These are phyloP conservation scores for Clonostachys rhizophaga DNA, from an alignment of 2,329 filamentous ascomycete genomes.

Conservation along the genomic window DNA sequence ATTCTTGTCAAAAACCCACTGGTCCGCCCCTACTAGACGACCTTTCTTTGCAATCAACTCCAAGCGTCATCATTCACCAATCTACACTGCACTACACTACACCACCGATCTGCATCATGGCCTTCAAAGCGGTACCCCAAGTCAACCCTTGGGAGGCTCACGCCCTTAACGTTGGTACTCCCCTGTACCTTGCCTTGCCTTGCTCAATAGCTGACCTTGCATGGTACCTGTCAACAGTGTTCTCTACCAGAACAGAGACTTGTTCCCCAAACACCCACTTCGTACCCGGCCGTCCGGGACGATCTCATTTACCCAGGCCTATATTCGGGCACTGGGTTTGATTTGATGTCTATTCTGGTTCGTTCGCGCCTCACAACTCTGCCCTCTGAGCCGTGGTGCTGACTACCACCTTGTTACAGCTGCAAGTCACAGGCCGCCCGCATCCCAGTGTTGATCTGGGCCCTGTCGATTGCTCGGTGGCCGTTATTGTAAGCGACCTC, in stretches of 20 bases:
- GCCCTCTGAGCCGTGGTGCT: background rate
- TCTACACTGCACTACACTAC: background rate
- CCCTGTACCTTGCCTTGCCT: background rate
- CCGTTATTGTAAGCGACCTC: slow-evolving; percentile 78
- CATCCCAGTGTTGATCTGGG: slow-evolving; percentile 77
- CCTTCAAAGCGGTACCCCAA: slow-evolving; percentile 6
- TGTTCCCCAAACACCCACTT: background rate
- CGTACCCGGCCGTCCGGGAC: slow-evolving; percentile 21
- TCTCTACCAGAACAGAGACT: background rate
- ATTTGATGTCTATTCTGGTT: slow-evolving; percentile 52
- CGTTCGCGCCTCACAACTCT: slow-evolving; percentile 11
- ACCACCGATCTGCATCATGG: slow-evolving; percentile 1
- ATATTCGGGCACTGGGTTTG: slow-evolving; percentile 49
- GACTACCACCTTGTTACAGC: slow-evolving; percentile 20
- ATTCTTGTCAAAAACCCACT: no score
- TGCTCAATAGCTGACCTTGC: background rate
- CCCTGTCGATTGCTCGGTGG: slow-evolving; percentile 77
- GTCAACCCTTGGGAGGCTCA: slow-evolving; percentile 27
- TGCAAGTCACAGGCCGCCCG: slow-evolving; percentile 63
- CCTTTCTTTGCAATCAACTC: background rate
- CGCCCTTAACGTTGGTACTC: slow-evolving; percentile 24
- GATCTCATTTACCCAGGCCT: slow-evolving; percentile 50
- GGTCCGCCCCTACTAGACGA: no score
- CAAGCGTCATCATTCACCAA: background rate
- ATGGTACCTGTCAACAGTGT: background rate